These are phyloP conservation scores for Pilobolus umbonatus DNA, from an alignment of 192 early-diverging fungal genomes.

Conservation along the genomic window DNA sequence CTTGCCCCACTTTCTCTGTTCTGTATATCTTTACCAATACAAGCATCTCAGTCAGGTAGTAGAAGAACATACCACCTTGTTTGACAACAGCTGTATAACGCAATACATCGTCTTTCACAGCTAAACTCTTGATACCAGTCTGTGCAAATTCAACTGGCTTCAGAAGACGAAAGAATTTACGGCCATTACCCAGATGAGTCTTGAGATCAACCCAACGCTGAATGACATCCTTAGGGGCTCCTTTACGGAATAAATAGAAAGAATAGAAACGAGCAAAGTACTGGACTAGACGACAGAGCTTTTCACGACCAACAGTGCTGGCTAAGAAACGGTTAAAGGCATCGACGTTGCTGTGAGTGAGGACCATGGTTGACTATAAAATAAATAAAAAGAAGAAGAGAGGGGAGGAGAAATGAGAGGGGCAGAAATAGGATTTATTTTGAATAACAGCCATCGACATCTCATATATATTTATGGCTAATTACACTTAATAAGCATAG, in stretches of 20 bases:
- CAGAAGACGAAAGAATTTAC: slow-evolving; percentile 70
- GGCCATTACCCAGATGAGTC: slow-evolving; percentile 52
- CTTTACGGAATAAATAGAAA: slow-evolving; percentile 56
- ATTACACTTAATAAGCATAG: too few relatives aligned
- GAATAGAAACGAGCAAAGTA: slow-evolving; percentile 80
- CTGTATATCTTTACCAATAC: slow-evolving; percentile 64
- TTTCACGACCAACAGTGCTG: slow-evolving; percentile 71
- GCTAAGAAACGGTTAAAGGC: slow-evolving; percentile 42
- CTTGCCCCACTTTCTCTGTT: background rate
- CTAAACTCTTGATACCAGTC: slow-evolving; percentile 47
- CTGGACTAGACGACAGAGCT: slow-evolving; percentile 78
- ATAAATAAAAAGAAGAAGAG: too few relatives aligned
- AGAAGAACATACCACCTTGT: slow-evolving; percentile 55
- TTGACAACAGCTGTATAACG: slow-evolving; percentile 48
- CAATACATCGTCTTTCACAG: slow-evolving; percentile 56
- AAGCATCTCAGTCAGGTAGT: slow-evolving; percentile 59
- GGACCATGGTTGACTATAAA: slow-evolving; percentile 23
- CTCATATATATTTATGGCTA: too few relatives aligned
- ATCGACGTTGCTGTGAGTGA: slow-evolving; percentile 25
- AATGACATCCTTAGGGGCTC: slow-evolving; percentile 54
- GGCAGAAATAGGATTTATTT: too few relatives aligned
- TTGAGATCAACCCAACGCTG: slow-evolving; percentile 57
- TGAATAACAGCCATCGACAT: too few relatives aligned
- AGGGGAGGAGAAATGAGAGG: too few relatives aligned
- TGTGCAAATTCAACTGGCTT: slow-evolving; percentile 66